Base-by-base conservation (phyloP, 225 moss, liverwort and hornwort genomes). In the Neckera pumila region DNA sequence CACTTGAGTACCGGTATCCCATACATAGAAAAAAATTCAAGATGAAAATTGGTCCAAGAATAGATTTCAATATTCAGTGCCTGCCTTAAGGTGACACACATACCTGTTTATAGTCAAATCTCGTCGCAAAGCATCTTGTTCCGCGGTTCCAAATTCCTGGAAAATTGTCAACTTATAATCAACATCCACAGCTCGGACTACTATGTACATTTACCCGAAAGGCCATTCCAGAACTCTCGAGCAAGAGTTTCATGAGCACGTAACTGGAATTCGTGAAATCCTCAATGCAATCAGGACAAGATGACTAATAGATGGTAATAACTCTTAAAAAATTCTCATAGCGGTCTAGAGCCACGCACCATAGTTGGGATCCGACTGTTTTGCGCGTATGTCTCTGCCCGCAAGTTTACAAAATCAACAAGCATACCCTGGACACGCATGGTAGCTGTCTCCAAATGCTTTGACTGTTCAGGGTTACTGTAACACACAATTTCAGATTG, bases 381-480 rank as follows among this genome's bases (percentile, higher is more conserved):
- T 72, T 95, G 94, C 71, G 95, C 91, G 64, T 96, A 99, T 11
- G 94, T 95, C 87, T 99, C 97, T 60, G 96, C 96, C 43, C 97
- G 92, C 88, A 98, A 85, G 83, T 98, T 98, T 33, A 96, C 96
- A 85, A 97, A 98, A 86, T 98, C 97, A 78, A 98, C 89, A 89
- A 92, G 94, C 57, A 94, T 92, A 40, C 96, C 96, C 70, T 94
- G 91, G 19, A 98, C 90, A 66, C 93, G 94, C 98, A 98, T 98
- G 69, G 93, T 95, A 69, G 97, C 97, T 36, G 98, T 97, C 92
- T 98, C 98, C 88, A 98, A 91, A 89, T 98, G 98, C 89, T 97
- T 98, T 31, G 98, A 98, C 81, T 98, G 96, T 71, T 97, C 95
- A 31, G 97, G 98, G 84, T 98, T 98, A 91, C 97, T 98, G 95